Evolutionary conservation across 345 rosid species (phyloP).

Genomic region (Gynandropsis gynandra): DNA sequence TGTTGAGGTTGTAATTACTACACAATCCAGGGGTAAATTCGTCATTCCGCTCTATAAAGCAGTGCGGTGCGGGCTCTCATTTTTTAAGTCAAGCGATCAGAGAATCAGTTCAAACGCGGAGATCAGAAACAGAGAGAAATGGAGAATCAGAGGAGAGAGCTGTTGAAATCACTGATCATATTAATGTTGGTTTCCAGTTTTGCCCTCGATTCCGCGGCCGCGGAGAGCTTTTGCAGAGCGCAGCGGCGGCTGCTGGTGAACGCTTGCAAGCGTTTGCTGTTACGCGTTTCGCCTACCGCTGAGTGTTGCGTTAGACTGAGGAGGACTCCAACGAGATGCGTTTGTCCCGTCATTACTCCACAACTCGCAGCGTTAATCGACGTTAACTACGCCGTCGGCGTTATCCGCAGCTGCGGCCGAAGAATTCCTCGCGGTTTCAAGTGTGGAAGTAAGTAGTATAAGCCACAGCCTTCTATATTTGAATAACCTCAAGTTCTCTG

Average conservation of each 20-base stretch:
- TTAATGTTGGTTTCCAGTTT: constrained; percentile 1
- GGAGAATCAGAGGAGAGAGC: constrained; percentile 3
- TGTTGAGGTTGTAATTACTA: too few relatives aligned
- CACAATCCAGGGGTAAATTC: too few relatives aligned
- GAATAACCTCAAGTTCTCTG: not conserved
- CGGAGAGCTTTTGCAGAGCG: constrained; percentile 13
- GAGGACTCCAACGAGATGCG: constrained; percentile 15
- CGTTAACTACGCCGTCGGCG: constrained; percentile 5
- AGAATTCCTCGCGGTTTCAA: constrained; percentile 9
- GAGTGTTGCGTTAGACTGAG: constrained; percentile 16
- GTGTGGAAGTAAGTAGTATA: constrained; percentile 17
- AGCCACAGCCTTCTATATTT: not conserved
- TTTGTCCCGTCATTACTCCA: constrained; percentile 13
- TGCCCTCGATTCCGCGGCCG: constrained; percentile 1
- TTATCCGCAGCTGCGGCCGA: constrained; percentile 16
- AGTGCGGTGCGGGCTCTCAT: too few relatives aligned
- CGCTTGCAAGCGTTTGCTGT: constrained; percentile 16
- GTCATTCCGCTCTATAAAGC: too few relatives aligned
- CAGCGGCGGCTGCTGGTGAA: constrained; percentile 14
- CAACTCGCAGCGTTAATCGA: constrained; percentile 10
- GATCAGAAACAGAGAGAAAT: too few relatives aligned
- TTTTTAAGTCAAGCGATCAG: too few relatives aligned
- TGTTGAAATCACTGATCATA: constrained; percentile 4
- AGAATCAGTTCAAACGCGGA: too few relatives aligned
- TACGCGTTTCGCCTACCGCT: constrained; percentile 10